Evolutionary conservation across 768 basidiomycete species (phyloP).

Genomic region (Inosperma sp.): DNA sequence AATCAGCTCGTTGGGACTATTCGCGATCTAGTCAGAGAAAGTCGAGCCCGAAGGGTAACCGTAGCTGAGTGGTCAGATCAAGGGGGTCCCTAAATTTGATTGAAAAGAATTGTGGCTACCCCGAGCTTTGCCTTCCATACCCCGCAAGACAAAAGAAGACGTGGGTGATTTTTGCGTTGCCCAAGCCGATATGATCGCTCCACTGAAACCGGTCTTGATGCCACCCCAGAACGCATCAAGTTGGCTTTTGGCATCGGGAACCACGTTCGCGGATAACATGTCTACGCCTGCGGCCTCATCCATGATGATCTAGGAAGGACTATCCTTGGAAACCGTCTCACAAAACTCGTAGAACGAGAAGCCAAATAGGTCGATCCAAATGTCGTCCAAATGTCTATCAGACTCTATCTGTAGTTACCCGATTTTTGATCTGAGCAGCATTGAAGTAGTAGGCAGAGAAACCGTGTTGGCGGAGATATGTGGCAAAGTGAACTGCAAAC

Average conservation of each 20-base stretch:
- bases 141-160: constrained; percentile 1
- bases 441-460: constrained; percentile 1
- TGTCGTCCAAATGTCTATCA: not conserved
- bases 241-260: not conserved
- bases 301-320: not conserved
- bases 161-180: not conserved
- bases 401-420: not conserved
- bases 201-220: not conserved
- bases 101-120: not conserved
- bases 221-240: not conserved
- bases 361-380: not conserved
- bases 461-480: not conserved
- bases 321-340: not conserved
- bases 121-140: not conserved
- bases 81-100: not conserved
- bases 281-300: not conserved
- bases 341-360: not conserved
- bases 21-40: not conserved
- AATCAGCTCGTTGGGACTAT: not conserved
- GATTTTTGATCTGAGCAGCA: not conserved
- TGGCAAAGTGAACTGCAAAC: not conserved
- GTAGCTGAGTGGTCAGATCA: not conserved
- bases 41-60: not conserved
- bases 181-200: not conserved
- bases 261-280: not conserved